A percentile compares a stretch with the other conserved stretches of the same genome.
These are phyloP conservation scores for Beta macrorhiza DNA, from an alignment of 179 eudicot genomes.

Conservation along the genomic window DNA sequence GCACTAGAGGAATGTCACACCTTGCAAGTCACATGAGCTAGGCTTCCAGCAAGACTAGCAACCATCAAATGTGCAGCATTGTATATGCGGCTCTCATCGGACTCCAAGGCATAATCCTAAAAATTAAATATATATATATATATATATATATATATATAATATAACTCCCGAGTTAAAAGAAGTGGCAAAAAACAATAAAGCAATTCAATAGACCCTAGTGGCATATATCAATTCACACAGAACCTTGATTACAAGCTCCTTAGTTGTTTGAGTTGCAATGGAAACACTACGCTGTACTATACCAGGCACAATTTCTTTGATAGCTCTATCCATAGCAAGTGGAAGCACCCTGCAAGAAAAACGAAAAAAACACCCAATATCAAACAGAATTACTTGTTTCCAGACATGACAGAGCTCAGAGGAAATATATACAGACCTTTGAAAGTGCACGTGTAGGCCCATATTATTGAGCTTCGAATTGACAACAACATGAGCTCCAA, in stretches of 20 bases:
- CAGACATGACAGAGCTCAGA: not conserved
- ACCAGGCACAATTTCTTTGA: conserved; percentile 68
- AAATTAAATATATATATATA: not conserved
- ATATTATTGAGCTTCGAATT: conserved; percentile 61
- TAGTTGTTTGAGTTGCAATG: conserved; percentile 88
- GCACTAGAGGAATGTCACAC: conserved; percentile 32
- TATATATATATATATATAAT: too few relatives aligned
- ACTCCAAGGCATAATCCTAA: conserved; percentile 95
- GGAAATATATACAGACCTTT: conserved; percentile 52
- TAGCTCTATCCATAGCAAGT: conserved; percentile 78
- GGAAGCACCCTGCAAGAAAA: conserved; percentile 65
- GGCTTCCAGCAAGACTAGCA: conserved; percentile 90
- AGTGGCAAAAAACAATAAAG: conserved; percentile 8
- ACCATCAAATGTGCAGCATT: conserved; percentile 97
- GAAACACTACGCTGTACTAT: conserved; percentile 91
- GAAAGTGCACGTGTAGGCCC: conserved; percentile 71
- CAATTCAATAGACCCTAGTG: not conserved
- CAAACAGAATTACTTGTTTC: conserved; percentile 1
- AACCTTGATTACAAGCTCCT: conserved; percentile 92
- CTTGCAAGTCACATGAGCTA: conserved; percentile 99
- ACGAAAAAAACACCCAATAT: not conserved
- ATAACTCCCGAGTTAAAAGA: conserved; percentile 6
- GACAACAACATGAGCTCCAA: conserved; percentile 69
- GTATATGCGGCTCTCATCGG: conserved; percentile 73
- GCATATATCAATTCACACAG: conserved; percentile 11